These are phyloP conservation scores for Gaeumannomyces tritici DNA, from an alignment of 2,329 filamentous ascomycete species.

Conservation along the genomic window DNA sequence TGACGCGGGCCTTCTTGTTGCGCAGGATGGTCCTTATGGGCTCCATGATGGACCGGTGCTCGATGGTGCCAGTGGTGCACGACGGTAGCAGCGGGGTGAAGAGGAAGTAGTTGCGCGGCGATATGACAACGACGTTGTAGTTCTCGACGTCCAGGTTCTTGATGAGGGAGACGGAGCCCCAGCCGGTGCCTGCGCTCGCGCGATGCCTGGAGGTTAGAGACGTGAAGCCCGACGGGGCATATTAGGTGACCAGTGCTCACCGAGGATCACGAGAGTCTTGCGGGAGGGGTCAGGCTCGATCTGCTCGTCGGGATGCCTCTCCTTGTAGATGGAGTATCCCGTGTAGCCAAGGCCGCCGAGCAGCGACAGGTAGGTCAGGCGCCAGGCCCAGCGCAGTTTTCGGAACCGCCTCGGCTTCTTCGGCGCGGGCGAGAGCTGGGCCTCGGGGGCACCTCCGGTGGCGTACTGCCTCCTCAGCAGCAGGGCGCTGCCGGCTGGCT, in stretches of 20 bases:
- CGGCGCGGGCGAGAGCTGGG: slow-evolving; percentile 11
- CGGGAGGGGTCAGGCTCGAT: slow-evolving; percentile 70
- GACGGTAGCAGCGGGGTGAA: slow-evolving; percentile 96
- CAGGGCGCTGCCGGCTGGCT: neutral
- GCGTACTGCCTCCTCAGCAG: slow-evolving; percentile 15
- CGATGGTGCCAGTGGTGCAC: slow-evolving; percentile 93
- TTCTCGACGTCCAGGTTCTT: slow-evolving; percentile 99
- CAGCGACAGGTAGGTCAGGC: slow-evolving; percentile 67
- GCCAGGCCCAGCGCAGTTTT: slow-evolving; percentile 72
- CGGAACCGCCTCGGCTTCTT: slow-evolving; percentile 53
- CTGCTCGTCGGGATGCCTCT: slow-evolving; percentile 76
- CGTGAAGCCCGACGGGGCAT: no score
- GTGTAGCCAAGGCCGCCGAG: slow-evolving; percentile 62
- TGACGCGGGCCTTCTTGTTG: slow-evolving; percentile 86
- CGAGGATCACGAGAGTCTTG: slow-evolving; percentile 94
- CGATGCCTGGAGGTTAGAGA: slow-evolving; percentile 13
- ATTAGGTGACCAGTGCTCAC: slow-evolving; percentile 36
- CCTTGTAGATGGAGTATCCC: slow-evolving; percentile 72
- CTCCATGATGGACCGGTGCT: slow-evolving; percentile 99
- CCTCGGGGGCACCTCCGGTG: slow-evolving; percentile 10
- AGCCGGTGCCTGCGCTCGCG: slow-evolving; percentile 66
- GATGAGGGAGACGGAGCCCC: slow-evolving; percentile 88
- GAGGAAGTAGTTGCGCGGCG: slow-evolving; percentile 98
- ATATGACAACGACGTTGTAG: slow-evolving; percentile 98
- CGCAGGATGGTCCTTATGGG: slow-evolving; percentile 92